Base-by-base conservation (phyloP, 2,329 filamentous ascomycete species). In the Alternaria angustiovoidea region DNA sequence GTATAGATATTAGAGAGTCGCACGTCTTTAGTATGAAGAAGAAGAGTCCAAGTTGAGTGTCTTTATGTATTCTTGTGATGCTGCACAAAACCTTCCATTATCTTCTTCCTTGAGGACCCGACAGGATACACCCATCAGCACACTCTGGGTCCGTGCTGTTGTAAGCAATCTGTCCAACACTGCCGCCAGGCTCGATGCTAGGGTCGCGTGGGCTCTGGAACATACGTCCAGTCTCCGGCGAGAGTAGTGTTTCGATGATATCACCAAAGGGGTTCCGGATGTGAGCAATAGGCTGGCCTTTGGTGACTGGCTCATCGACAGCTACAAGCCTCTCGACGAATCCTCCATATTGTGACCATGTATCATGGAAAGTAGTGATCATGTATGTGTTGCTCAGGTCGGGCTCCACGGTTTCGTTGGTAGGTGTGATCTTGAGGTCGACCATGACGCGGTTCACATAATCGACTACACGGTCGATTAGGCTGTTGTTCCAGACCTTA, bases 181-280 rank as follows among this genome's bases (percentile, higher is more conserved):
- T 72, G 18, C 67, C 70, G 12, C 77, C 77, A 2, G 73, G 72
- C 62, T 79, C 78, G 4, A 75, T 72, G 30, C 70, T 75, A 8
- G 77, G 76, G 51, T 80, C 76, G 6, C 73, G 54, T 1, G 75
- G 70, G 12, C 72, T 72, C 54, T 76, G 73, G 39, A 78, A 71
- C 59, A 80, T 77, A 32, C 67, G 70, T 5, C 76, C 77, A 30
- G 66, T 65, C 6, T 73, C 77, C 0, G 74, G 73, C n/a, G 74
- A 62, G 8, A 71, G 67, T 14, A 79, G 51, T 1, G 73, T 73
- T 57, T 80, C 75, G 30, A 80, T 44, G 5, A 78, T 68, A 60
- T 79, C 78, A 6, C 77, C 77, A 64, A 78, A 78, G 0, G 73
- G 66, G 56, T 78, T 79, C 16, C 70, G 66, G 4, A 80, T 68